Base-by-base conservation (phyloP, 2,329 filamentous ascomycete genomes). In the Didymella segeticola region DNA sequence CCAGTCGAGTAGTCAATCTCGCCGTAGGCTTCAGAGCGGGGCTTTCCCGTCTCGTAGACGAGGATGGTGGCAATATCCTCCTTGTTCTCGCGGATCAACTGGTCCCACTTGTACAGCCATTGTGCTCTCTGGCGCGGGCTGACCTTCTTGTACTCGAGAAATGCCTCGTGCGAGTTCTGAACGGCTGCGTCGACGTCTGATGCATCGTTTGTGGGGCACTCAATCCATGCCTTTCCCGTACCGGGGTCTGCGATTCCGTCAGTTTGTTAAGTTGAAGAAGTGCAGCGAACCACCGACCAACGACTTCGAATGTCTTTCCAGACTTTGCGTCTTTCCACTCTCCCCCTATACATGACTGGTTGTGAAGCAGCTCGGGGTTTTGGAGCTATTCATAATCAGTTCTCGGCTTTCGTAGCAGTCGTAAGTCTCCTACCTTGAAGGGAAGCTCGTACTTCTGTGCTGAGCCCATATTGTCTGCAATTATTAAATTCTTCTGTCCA, bases 41-140 rank as follows among this genome's bases (percentile, higher is more conserved):
- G 82, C 65, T 83, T 83, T 27, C 82, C 82, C 4, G 80, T 83
- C 68, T 83, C 83, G 58, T 86, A 83, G 0, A 84, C 86, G 3
- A 88, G 75, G 50, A 88, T 84, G 19, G 82, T 81, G 2, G 86
- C 85, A 27, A 89, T 73, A 61, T 89, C 86, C 43, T 86, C 83
- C 55, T 77, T 79, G 60, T 87, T 83, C 46, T 83, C 83, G 7
- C 82, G 80, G 60, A 89, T 88, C 49, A 89, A 77, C 3, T 79
- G 71, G 70, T 89, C 83, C 86, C 86, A 89, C 70, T 85, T 85
- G 48, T 86, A 72, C 9, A 90, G 75, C 71, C 83, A 82, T 62
- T 87, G 82, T 1, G 86, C 86, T 47, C 86, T 81, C 46, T 79
- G 78, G 14, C 84, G 79, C 0, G 87, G 86, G 59, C 82, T 88